Conservation (phyloP, 2,329 filamentous ascomycete species). For the Tolypocladium guangdongense region DNA sequence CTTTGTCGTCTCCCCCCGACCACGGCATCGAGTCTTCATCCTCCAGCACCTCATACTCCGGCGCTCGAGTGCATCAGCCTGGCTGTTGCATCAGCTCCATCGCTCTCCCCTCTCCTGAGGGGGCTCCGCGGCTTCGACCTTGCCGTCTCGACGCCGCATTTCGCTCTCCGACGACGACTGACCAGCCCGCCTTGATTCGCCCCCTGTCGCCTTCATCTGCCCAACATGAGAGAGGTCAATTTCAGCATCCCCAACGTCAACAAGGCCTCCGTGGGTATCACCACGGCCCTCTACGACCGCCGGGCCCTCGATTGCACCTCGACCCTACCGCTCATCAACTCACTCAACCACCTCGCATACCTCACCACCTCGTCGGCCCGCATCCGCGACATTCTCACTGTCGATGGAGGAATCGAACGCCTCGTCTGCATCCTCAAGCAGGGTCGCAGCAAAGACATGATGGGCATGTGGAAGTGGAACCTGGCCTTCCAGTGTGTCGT, state of each 20-base stretch:
- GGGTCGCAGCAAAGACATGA: slow-evolving; percentile 92
- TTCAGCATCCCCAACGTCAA: slow-evolving; percentile 99
- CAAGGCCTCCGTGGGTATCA: slow-evolving; percentile 98
- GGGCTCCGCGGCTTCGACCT: not conserved
- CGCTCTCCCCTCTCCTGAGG: not conserved
- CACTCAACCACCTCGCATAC: slow-evolving; percentile 95
- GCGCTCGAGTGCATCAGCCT: not conserved
- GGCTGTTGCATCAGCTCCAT: not conserved
- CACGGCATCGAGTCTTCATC: not conserved
- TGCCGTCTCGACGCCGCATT: not conserved
- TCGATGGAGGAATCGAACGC: slow-evolving; percentile 96
- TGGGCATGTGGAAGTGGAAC: slow-evolving; percentile 99
- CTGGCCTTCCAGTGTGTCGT: slow-evolving; percentile 97
- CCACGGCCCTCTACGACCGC: slow-evolving; percentile 93
- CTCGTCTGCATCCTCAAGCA: slow-evolving; percentile 97
- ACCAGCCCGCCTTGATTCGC: not conserved
- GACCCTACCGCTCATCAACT: slow-evolving; percentile 95
- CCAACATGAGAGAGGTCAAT: slow-evolving; percentile 96
- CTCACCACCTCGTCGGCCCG: slow-evolving; percentile 95
- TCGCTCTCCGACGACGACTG: not conserved
- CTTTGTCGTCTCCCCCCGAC: not conserved
- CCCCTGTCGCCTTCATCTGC: not conserved
- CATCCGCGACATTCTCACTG: slow-evolving; percentile 93
- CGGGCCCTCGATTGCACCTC: slow-evolving; percentile 97
- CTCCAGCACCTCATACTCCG: not conserved